Conservation (phyloP, 1,284 basidiomycete species). For the Cutaneotrichosporon sp. region DNA sequence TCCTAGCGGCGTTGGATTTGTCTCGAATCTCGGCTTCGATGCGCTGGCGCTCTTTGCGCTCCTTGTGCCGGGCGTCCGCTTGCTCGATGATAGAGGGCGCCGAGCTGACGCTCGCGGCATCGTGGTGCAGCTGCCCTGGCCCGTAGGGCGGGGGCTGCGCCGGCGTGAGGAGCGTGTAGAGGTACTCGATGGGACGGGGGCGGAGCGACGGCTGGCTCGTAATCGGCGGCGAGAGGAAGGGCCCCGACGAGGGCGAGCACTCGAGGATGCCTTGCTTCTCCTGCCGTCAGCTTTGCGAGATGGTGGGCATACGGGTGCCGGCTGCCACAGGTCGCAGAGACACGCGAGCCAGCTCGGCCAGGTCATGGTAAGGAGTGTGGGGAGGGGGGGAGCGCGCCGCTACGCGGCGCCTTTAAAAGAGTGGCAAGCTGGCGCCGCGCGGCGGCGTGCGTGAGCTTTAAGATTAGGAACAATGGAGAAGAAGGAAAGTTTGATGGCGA, state of each 20-base stretch:
- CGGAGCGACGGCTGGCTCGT: neutral
- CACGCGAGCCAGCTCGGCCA: constrained; percentile 13
- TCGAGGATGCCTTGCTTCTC: constrained; percentile 10
- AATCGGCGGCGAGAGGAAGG: constrained; percentile 3
- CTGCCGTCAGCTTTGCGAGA: neutral
- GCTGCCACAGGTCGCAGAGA: constrained; percentile 9
- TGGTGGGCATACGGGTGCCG: neutral
- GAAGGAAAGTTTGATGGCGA: constrained; percentile 6
- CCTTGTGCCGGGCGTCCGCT: constrained; percentile 1
- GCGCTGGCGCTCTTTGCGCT: neutral
- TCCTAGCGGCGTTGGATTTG: constrained; percentile 3
- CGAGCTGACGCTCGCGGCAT: constrained; percentile 1
- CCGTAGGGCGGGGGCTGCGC: neutral
- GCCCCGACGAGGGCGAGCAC: constrained; percentile 6
- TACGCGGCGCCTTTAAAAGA: constrained; percentile 10
- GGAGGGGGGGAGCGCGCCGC: constrained; percentile 2
- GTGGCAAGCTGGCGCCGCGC: constrained; percentile 5
- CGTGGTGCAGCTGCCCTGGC: constrained; percentile 2
- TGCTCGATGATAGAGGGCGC: constrained; percentile 4
- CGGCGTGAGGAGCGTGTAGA: neutral
- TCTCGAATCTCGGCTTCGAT: neutral
- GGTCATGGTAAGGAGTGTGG: constrained; percentile 10
- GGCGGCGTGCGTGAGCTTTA: constrained; percentile 1
- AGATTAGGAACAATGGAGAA: constrained; percentile 4
- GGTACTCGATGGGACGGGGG: neutral